These are phyloP conservation scores for Setaria italica DNA, from an alignment of 202 grass and related monocot genomes.

Conservation along the genomic window DNA sequence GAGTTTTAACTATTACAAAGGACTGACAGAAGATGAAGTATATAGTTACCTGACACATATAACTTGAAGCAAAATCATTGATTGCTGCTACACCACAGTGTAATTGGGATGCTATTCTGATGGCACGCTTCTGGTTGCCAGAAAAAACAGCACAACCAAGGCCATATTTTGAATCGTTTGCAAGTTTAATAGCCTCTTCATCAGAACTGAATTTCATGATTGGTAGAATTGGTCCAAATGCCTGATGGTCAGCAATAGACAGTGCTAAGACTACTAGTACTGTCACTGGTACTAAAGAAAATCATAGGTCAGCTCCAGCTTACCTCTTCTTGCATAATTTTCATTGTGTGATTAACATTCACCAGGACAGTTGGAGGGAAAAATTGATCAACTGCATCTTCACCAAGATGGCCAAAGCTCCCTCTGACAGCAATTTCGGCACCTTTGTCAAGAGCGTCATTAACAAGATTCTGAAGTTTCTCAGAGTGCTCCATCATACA, in stretches of 20 bases:
- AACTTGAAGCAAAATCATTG: conserved; percentile 96
- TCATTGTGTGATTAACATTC: conserved; percentile 95
- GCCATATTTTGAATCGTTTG: conserved; percentile 95
- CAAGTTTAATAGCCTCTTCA: conserved; percentile 87
- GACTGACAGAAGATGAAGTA: background rate
- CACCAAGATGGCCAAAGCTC: conserved; percentile 86
- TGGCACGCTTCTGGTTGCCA: conserved; percentile 84
- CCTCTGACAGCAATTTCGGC: conserved; percentile 90
- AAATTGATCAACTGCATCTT: conserved; percentile 97
- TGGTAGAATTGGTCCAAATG: conserved; percentile 95
- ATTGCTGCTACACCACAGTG: conserved; percentile 88
- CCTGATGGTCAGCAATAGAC: conserved; percentile 51
- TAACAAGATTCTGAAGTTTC: conserved; percentile 89
- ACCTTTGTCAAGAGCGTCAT: conserved; percentile 84
- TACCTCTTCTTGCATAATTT: conserved; percentile 99
- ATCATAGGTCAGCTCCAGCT: background rate
- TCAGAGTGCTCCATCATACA: conserved; percentile 97
- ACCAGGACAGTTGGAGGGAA: conserved; percentile 93
- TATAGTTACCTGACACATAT: conserved; percentile 89
- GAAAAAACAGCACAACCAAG: conserved; percentile 98
- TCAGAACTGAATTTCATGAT: conserved; percentile 95
- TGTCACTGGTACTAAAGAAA: background rate
- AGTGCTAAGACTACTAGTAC: conserved; percentile 12
- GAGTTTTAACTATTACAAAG: conserved; percentile 6
- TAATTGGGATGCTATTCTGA: conserved; percentile 88